Evolutionary conservation across 2,329 filamentous ascomycete genomes (phyloP).

Genomic region (Pseudogymnoascus sp.): DNA sequence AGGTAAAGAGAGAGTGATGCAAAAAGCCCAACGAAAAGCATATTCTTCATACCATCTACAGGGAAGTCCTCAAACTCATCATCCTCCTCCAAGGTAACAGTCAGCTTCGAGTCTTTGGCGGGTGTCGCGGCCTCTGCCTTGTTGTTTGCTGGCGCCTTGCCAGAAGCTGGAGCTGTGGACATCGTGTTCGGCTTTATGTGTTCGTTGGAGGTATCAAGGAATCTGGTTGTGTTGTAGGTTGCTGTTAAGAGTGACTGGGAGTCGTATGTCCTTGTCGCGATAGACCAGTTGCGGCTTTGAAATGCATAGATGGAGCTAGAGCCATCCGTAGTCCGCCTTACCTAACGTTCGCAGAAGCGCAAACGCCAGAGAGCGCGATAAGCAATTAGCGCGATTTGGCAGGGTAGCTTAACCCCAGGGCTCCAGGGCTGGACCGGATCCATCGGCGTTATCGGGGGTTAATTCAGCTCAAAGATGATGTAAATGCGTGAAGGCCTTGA

Average conservation of each 20-base stretch:
- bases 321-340: not conserved
- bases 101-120: constrained; percentile 35
- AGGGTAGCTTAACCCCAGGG: not conserved
- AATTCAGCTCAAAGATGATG: not conserved
- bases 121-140: constrained; percentile 25
- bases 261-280: constrained; percentile 1
- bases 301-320: constrained; percentile 9
- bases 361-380: constrained; percentile 6
- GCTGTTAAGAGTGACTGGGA: not conserved
- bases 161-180: constrained; percentile 8
- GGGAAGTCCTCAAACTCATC: constrained; percentile 99
- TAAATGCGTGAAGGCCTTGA: not conserved
- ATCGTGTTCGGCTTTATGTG: not conserved
- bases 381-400: constrained; percentile 1
- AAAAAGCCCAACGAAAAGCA: not conserved
- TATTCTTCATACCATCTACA: constrained; percentile 65
- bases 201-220: not conserved
- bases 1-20: too few relatives aligned
- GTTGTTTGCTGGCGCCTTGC: not conserved
- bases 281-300: constrained; percentile 5
- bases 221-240: not conserved
- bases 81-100: constrained; percentile 78
- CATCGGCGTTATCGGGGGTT: constrained; percentile 4
- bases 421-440: not conserved
- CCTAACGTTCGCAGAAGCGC: constrained; percentile 3